These are phyloP conservation scores for Camellia granthamiana DNA, from an alignment of 148 eudicot species.

Conservation along the genomic window DNA sequence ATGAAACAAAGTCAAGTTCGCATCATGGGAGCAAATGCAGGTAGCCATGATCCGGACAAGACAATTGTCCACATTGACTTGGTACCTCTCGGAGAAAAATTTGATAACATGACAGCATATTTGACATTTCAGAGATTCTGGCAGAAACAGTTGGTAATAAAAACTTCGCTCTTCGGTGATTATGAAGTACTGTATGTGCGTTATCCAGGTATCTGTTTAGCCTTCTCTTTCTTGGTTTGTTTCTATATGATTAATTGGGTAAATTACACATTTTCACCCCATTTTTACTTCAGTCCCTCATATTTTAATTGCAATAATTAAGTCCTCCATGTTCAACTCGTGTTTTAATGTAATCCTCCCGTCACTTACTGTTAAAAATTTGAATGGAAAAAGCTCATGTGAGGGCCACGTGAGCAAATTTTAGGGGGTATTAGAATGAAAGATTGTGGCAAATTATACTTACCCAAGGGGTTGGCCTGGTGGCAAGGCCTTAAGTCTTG, in stretches of 20 bases:
- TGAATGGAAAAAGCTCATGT: no score
- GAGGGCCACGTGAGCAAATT: no score
- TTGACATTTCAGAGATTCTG: conserved; percentile 62
- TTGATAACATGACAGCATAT: conserved; percentile 59
- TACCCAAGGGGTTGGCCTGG: no score
- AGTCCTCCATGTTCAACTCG: no score
- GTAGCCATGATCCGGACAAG: conserved; percentile 57
- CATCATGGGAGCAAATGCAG: conserved; percentile 88
- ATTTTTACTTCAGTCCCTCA: no score
- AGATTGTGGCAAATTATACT: no score
- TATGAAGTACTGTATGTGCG: conserved; percentile 71
- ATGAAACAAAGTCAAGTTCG: conserved; percentile 79
- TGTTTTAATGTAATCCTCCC: no score
- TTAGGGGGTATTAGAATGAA: no score
- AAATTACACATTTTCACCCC: no score
- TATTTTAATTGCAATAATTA: no score
- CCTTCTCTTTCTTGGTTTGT: not conserved
- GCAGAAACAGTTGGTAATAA: conserved; percentile 61
- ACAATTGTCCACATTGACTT: conserved; percentile 69
- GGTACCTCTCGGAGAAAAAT: conserved; percentile 69
- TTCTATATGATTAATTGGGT: conserved; percentile 2
- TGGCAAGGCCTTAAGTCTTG: no score
- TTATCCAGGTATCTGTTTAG: conserved; percentile 57
- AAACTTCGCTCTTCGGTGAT: conserved; percentile 60
- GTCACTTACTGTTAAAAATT: no score